Evolutionary conservation across 169 alveolate genomes (phyloP).

Genomic region (Plasmodium vivax): DNA sequence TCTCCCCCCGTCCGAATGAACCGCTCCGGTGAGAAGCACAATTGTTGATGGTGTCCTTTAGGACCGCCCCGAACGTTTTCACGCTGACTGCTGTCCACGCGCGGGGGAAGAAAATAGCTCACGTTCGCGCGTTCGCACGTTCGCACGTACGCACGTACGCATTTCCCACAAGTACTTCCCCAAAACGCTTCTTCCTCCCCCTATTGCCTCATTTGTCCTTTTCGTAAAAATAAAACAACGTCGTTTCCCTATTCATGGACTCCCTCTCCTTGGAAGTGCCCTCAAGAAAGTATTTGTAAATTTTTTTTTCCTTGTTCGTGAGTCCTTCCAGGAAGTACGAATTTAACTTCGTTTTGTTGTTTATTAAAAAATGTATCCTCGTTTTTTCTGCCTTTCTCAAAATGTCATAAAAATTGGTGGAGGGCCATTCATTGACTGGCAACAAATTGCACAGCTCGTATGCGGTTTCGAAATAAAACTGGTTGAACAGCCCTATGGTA

Average conservation of each 20-base stretch:
- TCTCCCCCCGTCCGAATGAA: not conserved
- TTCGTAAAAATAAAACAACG: slow-evolving; percentile 62
- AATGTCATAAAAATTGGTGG: slow-evolving; percentile 66
- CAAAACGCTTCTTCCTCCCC: not conserved
- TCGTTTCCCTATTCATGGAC: slow-evolving; percentile 46
- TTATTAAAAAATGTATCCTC: slow-evolving; percentile 63
- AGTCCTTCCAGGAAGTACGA: slow-evolving; percentile 72
- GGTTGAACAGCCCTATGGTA: slow-evolving; percentile 64
- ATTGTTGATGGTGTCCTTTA: not conserved
- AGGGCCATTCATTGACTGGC: slow-evolving; percentile 72
- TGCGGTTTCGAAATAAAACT: slow-evolving; percentile 74
- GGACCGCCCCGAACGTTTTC: not conserved
- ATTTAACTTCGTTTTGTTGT: slow-evolving; percentile 66
- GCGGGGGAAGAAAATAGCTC: not conserved
- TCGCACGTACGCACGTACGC: no score
- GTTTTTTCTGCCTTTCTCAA: slow-evolving; percentile 74
- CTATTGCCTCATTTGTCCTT: slow-evolving; percentile 35
- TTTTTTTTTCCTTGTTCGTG: slow-evolving; percentile 73
- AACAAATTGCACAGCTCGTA: slow-evolving; percentile 63
- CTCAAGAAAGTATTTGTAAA: slow-evolving; percentile 67
- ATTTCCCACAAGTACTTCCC: not conserved
- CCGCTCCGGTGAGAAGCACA: not conserved
- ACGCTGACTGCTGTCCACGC: not conserved
- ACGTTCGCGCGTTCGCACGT: not conserved
- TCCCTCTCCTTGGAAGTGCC: slow-evolving; percentile 74